Conservation (phyloP, 2,329 filamentous ascomycete species). For the Sporothrix mexicana region DNA sequence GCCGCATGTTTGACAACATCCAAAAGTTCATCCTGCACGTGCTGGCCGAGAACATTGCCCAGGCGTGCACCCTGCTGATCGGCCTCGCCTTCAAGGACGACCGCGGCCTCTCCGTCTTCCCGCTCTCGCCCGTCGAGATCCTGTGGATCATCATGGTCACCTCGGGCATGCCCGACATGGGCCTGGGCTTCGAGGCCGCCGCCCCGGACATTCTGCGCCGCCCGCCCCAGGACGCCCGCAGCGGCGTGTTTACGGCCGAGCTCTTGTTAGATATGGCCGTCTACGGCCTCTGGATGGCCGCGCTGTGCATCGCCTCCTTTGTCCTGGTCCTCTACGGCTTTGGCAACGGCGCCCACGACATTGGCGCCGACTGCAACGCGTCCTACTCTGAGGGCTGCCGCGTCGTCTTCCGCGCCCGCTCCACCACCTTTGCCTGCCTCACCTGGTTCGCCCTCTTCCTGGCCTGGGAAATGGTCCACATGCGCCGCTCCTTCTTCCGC, state of each 20-base stretch:
- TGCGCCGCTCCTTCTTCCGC: conserved; percentile 73
- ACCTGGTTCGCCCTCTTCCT: conserved; percentile 76
- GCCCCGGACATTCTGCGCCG: conserved; percentile 78
- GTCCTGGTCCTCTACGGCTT: conserved; percentile 67
- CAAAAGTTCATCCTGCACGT: conserved; percentile 86
- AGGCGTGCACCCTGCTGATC: conserved; percentile 80
- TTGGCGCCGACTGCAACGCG: conserved; percentile 69
- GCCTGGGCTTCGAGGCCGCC: conserved; percentile 78
- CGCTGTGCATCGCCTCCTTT: conserved; percentile 68
- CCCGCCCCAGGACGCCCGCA: conserved; percentile 68
- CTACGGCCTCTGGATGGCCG: conserved; percentile 79
- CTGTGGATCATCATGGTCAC: conserved; percentile 96
- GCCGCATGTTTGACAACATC: conserved; percentile 86
- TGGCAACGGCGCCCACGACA: conserved; percentile 52
- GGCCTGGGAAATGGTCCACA: conserved; percentile 78
- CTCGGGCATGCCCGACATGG: conserved; percentile 84
- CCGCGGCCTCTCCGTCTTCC: conserved; percentile 77
- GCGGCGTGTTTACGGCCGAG: conserved; percentile 78
- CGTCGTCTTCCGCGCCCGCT: conserved; percentile 71
- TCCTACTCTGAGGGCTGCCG: conserved; percentile 61
- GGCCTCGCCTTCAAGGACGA: conserved; percentile 81
- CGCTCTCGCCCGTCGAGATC: conserved; percentile 82
- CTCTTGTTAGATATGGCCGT: conserved; percentile 79
- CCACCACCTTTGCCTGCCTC: conserved; percentile 73
- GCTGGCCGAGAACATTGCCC: conserved; percentile 80